Conservation (phyloP, 108 stramenopile species). For the Skeletonema menzelii region DNA sequence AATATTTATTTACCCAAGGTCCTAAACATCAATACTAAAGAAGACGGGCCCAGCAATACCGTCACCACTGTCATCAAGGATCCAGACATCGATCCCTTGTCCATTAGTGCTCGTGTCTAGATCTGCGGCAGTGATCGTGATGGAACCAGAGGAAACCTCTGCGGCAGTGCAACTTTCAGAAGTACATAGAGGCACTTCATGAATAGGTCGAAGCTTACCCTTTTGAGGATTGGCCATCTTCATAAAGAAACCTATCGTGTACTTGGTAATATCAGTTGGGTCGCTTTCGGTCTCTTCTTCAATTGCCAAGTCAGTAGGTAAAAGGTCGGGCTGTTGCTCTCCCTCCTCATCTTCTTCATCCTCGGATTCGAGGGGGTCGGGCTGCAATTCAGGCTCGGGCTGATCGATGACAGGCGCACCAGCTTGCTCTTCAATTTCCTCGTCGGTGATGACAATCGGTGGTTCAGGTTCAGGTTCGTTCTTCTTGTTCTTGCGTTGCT, state of each 20-base stretch:
- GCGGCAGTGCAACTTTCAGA: background rate
- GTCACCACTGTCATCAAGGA: conserved; percentile 10
- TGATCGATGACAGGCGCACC: background rate
- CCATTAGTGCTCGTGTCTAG: background rate
- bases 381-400: background rate
- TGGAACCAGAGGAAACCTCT: background rate
- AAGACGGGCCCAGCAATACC: conserved; percentile 9
- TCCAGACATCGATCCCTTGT: conserved; percentile 1
- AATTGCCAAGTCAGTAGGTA: background rate
- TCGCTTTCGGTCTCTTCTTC: background rate
- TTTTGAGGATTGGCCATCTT: conserved; percentile 32
- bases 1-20: background rate
- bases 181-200: background rate
- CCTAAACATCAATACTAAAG: background rate
- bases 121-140: background rate
- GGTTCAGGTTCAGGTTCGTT: background rate
- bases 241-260: conserved; percentile 18
- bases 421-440: background rate
- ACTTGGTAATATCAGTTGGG: background rate
- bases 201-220: conserved; percentile 6
- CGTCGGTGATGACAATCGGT: background rate
- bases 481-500: background rate
- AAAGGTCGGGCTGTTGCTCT: background rate
- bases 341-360: background rate
- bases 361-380: background rate